Conservation (phyloP, 805 yeast genomes). For the Isabelozyma heimii region DNA sequence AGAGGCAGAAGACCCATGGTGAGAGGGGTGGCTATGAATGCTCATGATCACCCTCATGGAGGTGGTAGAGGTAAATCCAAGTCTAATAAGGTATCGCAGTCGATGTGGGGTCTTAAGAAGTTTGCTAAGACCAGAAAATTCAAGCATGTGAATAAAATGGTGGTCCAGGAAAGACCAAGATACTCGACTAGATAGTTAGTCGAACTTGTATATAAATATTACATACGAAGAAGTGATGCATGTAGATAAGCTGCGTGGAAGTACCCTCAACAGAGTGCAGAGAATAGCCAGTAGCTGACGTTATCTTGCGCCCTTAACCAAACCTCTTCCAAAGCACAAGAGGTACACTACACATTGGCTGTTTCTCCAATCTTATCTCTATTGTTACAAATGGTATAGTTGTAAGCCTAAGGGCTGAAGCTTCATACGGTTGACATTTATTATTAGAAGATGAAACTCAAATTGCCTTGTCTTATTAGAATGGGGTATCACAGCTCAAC, state of each 20-base stretch:
- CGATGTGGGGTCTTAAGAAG: slow-evolving; percentile 97
- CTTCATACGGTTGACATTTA: no score
- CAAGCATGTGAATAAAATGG: slow-evolving; percentile 76
- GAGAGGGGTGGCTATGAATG: slow-evolving; percentile 98
- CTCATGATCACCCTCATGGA: slow-evolving; percentile 97
- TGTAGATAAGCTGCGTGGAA: not conserved
- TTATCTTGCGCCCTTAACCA: no score
- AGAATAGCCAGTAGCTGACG: no score
- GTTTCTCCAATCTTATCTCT: no score
- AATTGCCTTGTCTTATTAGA: no score
- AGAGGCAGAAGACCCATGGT: slow-evolving; percentile 92
- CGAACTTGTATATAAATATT: not conserved
- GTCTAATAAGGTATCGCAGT: slow-evolving; percentile 89
- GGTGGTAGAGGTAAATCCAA: slow-evolving; percentile 99
- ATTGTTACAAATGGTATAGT: no score
- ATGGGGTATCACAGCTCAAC: no score
- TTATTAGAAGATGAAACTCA: no score
- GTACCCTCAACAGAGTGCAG: no score
- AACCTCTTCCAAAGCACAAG: no score
- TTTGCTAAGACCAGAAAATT: slow-evolving; percentile 92
- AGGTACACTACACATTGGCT: no score
- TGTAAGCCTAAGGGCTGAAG: no score
- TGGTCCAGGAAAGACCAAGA: slow-evolving; percentile 90
- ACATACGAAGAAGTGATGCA: not conserved
- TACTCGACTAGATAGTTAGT: slow-evolving; percentile 7